Percentiles rank a stretch among this genome's conserved stretches.
phyloP scores from a whole-genome alignment of 2,329 filamentous ascomycete species.

The Tympanopsis confertula region DNA sequence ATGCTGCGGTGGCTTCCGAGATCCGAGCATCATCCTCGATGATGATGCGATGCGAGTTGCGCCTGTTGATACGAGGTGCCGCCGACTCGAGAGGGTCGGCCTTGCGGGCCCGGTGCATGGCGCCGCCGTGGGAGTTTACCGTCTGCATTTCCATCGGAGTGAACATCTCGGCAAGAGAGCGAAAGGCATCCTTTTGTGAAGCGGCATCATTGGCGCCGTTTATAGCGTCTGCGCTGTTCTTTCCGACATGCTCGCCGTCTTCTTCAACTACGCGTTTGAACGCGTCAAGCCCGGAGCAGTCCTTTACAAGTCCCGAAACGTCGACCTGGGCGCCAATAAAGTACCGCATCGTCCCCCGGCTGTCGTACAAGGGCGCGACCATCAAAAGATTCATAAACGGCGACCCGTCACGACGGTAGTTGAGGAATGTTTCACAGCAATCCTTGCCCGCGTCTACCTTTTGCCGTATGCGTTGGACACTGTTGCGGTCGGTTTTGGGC shows the following conservation, averaged over 20 bases:
- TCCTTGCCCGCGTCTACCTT: constrained; percentile 23
- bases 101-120: constrained; percentile 39
- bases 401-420: constrained; percentile 20
- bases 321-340: constrained; percentile 17
- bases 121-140: constrained; percentile 49
- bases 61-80: constrained; percentile 18
- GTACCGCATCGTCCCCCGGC: constrained; percentile 15
- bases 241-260: constrained; percentile 12
- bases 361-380: constrained; percentile 15
- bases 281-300: constrained; percentile 47
- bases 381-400: constrained; percentile 18
- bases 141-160: constrained; percentile 55
- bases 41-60: constrained; percentile 26
- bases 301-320: constrained; percentile 48
- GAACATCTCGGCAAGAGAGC: constrained; percentile 58
- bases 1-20: not conserved
- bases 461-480: constrained; percentile 20
- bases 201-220: constrained; percentile 1
- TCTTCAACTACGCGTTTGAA: constrained; percentile 31
- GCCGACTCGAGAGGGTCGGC: constrained; percentile 7
- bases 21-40: constrained; percentile 13
- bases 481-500: constrained; percentile 17
- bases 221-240: constrained; percentile 12
- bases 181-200: constrained; percentile 46
- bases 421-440: constrained; percentile 26